Base-by-base conservation (phyloP, 1,284 basidiomycete genomes). In the Pseudozyma sp. region DNA sequence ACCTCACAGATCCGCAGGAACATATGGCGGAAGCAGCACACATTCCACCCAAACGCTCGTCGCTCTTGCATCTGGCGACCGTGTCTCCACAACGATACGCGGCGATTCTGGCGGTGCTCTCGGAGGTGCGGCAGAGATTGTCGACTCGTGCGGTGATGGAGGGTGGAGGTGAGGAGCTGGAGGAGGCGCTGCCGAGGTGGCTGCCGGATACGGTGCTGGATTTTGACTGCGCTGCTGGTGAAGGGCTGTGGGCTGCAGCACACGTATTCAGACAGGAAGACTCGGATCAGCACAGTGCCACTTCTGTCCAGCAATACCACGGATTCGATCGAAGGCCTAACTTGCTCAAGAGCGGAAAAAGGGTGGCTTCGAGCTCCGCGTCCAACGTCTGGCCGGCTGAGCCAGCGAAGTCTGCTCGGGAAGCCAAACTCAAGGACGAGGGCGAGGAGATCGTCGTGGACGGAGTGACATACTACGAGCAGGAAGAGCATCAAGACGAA, bases 211-310 rank as follows among this genome's bases (percentile, higher is more conserved):
- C 64, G 2, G 59, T 83, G 30, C 42, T 79, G 14, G 81, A 83
- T 42, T 77, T 65, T 40, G 69, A 72, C 48, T 70, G 72, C 47
- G 71, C 77, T 9, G 69, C 75, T 1, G 76, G 67, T 3, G 81
- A 82, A 49, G 81, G 75, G 7, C 70, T 81, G 6, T 83, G 81
- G 81, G 81, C 81, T 5, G 73, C 75, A 11, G 71, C 65, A 0
- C 53, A 70, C 29, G 79, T 77, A 11, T 83, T 82, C 16, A 13
- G 56, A 9, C 37, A 69, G 16, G 44, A 54, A n/a, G 58, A 54
- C 2, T 14, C 40, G 6, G 56, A 57, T 44, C 24, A 46, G 3
- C 9, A 19, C 16, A 57, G 54, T 42, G 24, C 29, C 5, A 59
- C 65, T 0, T 53, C 60, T 10, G 24, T 70, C 4, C 47, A 61